Evolutionary conservation across 495 filamentous ascomycete species (phyloP).

Genomic region (Podospora sp.): DNA sequence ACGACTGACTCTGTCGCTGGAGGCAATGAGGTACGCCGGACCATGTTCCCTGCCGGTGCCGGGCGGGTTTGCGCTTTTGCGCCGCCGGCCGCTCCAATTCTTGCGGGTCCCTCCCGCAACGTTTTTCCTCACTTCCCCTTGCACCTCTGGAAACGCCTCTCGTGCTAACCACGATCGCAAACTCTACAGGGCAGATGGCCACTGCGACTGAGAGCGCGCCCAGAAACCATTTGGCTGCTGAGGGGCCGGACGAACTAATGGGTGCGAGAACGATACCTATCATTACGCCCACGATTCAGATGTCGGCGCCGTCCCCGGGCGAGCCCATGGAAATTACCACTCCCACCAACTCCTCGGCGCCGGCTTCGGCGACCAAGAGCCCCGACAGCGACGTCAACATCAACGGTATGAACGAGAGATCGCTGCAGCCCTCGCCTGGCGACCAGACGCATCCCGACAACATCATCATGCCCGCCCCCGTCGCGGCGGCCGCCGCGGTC

Average conservation of each 20-base stretch:
- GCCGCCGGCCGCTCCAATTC: slow-evolving; percentile 11
- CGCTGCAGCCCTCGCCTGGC: slow-evolving; percentile 30
- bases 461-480: slow-evolving; percentile 47
- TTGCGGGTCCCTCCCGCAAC: slow-evolving; percentile 17
- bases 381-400: slow-evolving; percentile 49
- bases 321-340: slow-evolving; percentile 57
- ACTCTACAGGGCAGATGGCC: slow-evolving; percentile 50
- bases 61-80: slow-evolving; percentile 17
- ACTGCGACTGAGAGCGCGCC: slow-evolving; percentile 51
- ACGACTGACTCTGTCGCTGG: slow-evolving; percentile 19
- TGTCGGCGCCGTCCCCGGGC: slow-evolving; percentile 52
- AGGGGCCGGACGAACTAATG: slow-evolving; percentile 44
- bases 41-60: slow-evolving; percentile 7
- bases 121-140: slow-evolving; percentile 9
- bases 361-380: slow-evolving; percentile 46
- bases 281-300: slow-evolving; percentile 52
- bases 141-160: slow-evolving; percentile 6
- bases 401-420: slow-evolving; percentile 36
- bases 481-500: slow-evolving; percentile 78
- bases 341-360: slow-evolving; percentile 47
- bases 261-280: slow-evolving; percentile 52
- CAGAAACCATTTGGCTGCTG: slow-evolving; percentile 41
- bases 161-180: slow-evolving; percentile 29
- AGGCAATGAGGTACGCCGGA: slow-evolving; percentile 35
- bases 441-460: slow-evolving; percentile 37